Conservation (phyloP, 2,329 filamentous ascomycete genomes). For the Chrysosphaeria jannelii region DNA sequence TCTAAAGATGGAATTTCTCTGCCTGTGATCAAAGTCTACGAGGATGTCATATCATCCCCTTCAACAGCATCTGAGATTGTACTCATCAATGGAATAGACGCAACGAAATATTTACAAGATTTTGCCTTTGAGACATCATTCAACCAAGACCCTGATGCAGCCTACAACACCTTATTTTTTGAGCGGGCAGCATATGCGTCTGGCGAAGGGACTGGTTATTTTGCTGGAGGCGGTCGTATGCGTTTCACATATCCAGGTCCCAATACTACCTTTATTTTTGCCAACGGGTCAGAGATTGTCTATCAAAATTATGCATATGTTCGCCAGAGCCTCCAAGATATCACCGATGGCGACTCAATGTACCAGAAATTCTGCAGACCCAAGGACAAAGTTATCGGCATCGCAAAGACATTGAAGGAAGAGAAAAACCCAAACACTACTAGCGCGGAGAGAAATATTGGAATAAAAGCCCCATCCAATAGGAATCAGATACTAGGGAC, state of each 20-base stretch:
- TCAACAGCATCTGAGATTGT: slow-evolving; percentile 5
- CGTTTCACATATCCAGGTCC: slow-evolving; percentile 8
- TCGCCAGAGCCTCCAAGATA: slow-evolving; percentile 7
- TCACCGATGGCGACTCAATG: slow-evolving; percentile 9
- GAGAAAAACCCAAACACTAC: too few relatives aligned
- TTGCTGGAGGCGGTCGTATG: slow-evolving; percentile 8
- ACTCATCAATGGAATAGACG: slow-evolving; percentile 8
- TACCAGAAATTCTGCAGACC: slow-evolving; percentile 9
- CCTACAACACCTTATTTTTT: slow-evolving; percentile 13
- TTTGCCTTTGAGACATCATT: slow-evolving; percentile 11
- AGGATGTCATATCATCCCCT: slow-evolving; percentile 3
- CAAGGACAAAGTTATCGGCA: background rate
- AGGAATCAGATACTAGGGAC: too few relatives aligned
- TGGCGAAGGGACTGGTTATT: slow-evolving; percentile 6
- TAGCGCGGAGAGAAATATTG: too few relatives aligned
- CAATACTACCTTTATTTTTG: slow-evolving; percentile 10
- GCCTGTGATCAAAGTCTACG: slow-evolving; percentile 20
- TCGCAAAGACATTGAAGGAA: too few relatives aligned
- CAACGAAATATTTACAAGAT: slow-evolving; percentile 12
- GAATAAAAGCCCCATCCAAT: too few relatives aligned
- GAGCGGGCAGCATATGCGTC: slow-evolving; percentile 5
- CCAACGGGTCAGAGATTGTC: slow-evolving; percentile 9
- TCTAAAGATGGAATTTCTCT: slow-evolving; percentile 8
- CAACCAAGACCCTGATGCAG: slow-evolving; percentile 7
- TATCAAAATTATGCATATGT: slow-evolving; percentile 9